These are phyloP conservation scores for Straminergon stramineum DNA, from an alignment of 225 moss, liverwort and hornwort genomes.

Conservation along the genomic window DNA sequence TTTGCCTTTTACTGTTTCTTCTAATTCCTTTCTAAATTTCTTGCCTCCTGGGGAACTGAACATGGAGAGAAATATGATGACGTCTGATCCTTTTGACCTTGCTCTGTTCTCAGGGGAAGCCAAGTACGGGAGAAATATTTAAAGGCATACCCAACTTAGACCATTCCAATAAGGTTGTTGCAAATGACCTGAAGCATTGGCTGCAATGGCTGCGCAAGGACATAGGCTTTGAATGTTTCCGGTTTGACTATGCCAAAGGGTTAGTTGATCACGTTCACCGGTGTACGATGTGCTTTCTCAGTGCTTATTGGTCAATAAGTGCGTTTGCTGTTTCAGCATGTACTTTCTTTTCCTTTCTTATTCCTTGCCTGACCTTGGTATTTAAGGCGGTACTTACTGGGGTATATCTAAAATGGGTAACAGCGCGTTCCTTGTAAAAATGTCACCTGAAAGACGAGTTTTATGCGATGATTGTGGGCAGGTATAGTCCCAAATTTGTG, in stretches of 20 bases:
- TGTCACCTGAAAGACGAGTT: neutral
- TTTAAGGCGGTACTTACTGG: neutral
- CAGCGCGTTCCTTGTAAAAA: neutral
- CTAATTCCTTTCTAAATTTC: neutral
- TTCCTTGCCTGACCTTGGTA: neutral
- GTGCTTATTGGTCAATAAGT: neutral
- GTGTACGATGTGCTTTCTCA: neutral
- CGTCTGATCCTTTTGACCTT: neutral
- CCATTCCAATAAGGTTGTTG: conserved; percentile 80
- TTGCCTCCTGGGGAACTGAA: neutral
- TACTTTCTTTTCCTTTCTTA: neutral
- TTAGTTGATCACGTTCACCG: conserved; percentile 4
- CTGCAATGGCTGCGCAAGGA: conserved; percentile 73
- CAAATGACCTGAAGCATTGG: conserved; percentile 76
- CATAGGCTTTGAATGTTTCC: conserved; percentile 69
- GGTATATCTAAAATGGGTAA: neutral
- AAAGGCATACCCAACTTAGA: conserved; percentile 88
- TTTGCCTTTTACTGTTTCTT: neutral
- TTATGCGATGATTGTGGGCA: conserved; percentile 14
- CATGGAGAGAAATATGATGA: neutral
- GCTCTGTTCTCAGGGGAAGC: conserved; percentile 55
- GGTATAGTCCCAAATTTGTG: conserved; percentile 69
- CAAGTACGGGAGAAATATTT: conserved; percentile 73
- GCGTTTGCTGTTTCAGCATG: neutral
- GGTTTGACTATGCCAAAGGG: conserved; percentile 92